Conservation (phyloP, 2,329 filamentous ascomycete species). For the Ophiocordyceps polyrhachis-furcata region DNA sequence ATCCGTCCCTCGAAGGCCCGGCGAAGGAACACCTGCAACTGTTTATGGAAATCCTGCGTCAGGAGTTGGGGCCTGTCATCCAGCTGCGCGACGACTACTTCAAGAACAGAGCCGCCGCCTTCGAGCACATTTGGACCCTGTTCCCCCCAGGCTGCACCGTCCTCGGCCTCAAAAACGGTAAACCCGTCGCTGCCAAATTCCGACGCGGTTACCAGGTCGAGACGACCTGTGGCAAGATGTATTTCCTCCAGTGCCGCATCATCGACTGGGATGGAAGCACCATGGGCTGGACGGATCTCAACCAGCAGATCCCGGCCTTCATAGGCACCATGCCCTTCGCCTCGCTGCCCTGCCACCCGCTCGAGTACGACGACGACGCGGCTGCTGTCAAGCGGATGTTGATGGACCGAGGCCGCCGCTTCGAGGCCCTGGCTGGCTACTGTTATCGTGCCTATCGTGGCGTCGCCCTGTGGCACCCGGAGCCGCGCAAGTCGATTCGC, state of each 20-base stretch:
- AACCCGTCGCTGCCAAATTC: conserved; percentile 20
- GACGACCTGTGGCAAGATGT: conserved; percentile 18
- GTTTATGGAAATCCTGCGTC: conserved; percentile 25
- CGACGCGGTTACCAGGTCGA: conserved; percentile 16
- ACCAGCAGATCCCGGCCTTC: conserved; percentile 20
- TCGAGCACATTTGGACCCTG: conserved; percentile 33
- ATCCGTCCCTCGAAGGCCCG: conserved; percentile 14
- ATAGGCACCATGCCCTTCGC: conserved; percentile 24
- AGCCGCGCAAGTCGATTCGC: conserved; percentile 6
- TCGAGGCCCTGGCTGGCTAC: conserved; percentile 25
- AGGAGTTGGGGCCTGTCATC: conserved; percentile 31
- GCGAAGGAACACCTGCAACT: conserved; percentile 28
- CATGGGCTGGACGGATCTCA: conserved; percentile 21
- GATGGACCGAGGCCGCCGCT: conserved; percentile 21
- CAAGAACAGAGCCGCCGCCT: conserved; percentile 32
- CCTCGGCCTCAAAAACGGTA: conserved; percentile 19
- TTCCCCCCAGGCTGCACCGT: conserved; percentile 27
- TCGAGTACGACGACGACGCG: conserved; percentile 21
- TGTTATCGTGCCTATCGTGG: conserved; percentile 28
- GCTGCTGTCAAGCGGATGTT: conserved; percentile 16
- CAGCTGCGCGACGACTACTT: conserved; percentile 31
- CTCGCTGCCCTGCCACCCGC: conserved; percentile 23
- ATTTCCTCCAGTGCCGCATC: conserved; percentile 20
- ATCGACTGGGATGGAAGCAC: conserved; percentile 29
- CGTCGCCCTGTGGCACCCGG: conserved; percentile 13